Percentiles rank a stretch among this genome's conserved stretches.
These are phyloP conservation scores for Alternaria longipes DNA, from an alignment of 2,329 filamentous ascomycete genomes.

Conservation along the genomic window DNA sequence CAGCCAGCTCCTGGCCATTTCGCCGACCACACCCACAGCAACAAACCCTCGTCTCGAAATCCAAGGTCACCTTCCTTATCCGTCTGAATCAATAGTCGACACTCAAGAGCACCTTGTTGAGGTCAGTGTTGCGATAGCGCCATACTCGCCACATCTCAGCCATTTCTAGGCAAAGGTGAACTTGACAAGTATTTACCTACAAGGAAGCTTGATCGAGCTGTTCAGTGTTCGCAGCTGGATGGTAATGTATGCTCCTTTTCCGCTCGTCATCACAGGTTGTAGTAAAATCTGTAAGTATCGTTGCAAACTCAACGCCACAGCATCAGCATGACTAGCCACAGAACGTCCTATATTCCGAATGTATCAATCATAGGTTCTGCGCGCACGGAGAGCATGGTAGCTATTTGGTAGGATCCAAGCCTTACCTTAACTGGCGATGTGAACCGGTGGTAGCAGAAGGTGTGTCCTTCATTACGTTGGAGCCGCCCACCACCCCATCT, in stretches of 20 bases:
- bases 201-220: not conserved
- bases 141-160: not conserved
- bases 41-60: not conserved
- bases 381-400: not conserved
- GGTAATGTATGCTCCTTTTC: not conserved
- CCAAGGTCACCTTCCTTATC: constrained; percentile 9
- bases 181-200: not conserved
- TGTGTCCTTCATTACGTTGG: not conserved
- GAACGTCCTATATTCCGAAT: not conserved
- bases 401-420: not conserved
- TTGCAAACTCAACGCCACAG: not conserved
- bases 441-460: no score
- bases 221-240: not conserved
- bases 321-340: not conserved
- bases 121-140: not conserved
- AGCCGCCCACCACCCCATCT: not conserved
- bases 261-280: not conserved
- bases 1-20: not conserved
- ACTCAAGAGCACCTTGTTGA: not conserved
- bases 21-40: not conserved
- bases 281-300: not conserved
- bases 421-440: not conserved
- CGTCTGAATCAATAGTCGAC: not conserved
- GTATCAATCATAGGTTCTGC: not conserved
- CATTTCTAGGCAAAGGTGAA: not conserved